phyloP scores from a whole-genome alignment of 116 monocot species.

The Posidonia oceanica region DNA sequence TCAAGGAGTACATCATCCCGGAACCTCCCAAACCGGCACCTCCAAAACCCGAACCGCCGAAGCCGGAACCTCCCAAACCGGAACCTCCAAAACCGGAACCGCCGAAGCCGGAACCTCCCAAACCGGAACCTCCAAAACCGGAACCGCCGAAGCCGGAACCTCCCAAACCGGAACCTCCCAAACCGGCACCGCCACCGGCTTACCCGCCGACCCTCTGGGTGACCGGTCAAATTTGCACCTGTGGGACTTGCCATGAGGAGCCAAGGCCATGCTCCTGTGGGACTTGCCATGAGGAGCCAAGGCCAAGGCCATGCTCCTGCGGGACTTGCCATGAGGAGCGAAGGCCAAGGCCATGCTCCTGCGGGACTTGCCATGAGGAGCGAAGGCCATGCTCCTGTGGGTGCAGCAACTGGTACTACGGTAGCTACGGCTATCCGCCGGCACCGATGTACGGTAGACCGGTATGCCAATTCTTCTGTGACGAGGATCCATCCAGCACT shows the following conservation, averaged over 20 bases:
- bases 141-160: background rate
- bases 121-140: background rate
- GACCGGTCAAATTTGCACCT: conserved; percentile 1
- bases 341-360: conserved; percentile 2
- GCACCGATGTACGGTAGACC: background rate
- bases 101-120: background rate
- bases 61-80: background rate
- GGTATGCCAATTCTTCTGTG: background rate
- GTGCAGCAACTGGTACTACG: background rate
- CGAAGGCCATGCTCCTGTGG: conserved; percentile 1
- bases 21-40: background rate
- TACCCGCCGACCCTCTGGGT: background rate
- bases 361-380: conserved; percentile 3
- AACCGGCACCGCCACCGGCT: background rate
- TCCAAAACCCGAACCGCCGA: background rate
- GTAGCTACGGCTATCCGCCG: background rate
- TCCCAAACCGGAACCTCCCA: background rate
- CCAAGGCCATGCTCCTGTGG: too few relatives aligned
- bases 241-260: background rate
- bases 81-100: background rate
- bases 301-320: too few relatives aligned
- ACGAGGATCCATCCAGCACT: background rate
- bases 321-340: conserved; percentile 3
- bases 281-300: background rate
- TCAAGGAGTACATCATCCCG: conserved; percentile 14